Conservation (phyloP, 2,329 filamentous ascomycete species). For the Stachybotrys chartarum region DNA sequence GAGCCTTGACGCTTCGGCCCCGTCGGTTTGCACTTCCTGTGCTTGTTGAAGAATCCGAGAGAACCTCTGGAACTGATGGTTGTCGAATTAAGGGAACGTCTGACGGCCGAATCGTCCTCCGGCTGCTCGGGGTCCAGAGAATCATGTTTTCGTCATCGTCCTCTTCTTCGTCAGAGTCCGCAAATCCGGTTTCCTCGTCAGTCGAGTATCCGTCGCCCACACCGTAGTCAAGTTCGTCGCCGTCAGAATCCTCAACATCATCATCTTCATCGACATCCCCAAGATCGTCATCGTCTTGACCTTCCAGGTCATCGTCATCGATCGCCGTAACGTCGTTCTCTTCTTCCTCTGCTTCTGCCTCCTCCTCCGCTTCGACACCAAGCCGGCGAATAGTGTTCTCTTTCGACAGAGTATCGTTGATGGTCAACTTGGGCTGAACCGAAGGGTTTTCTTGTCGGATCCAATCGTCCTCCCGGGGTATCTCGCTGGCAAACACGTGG, state of each 20-base stretch:
- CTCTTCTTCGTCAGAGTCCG: constrained; percentile 61
- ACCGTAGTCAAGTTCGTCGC: constrained; percentile 46
- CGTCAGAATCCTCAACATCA: constrained; percentile 44
- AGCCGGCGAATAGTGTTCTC: constrained; percentile 83
- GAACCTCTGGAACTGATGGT: constrained; percentile 35
- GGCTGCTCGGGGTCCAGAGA: constrained; percentile 45
- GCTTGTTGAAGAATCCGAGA: constrained; percentile 56
- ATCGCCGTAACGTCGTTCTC: constrained; percentile 39
- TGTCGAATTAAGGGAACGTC: constrained; percentile 23
- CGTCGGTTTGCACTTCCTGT: constrained; percentile 33
- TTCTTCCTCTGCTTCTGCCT: constrained; percentile 51
- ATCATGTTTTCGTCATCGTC: constrained; percentile 58
- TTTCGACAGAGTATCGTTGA: constrained; percentile 83
- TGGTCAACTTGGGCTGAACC: constrained; percentile 66
- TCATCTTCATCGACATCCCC: constrained; percentile 45
- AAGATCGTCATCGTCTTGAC: constrained; percentile 42
- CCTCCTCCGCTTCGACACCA: constrained; percentile 85
- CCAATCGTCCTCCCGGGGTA: constrained; percentile 84
- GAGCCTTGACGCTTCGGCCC: constrained; percentile 18
- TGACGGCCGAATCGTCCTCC: constrained; percentile 24
- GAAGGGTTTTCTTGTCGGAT: constrained; percentile 61
- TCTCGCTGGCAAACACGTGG: constrained; percentile 85
- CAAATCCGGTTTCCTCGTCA: constrained; percentile 61
- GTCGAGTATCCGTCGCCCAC: constrained; percentile 68
- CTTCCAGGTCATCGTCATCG: constrained; percentile 39